These are phyloP conservation scores for Beta lomatogona DNA, from an alignment of 179 eudicot species.

Conservation along the genomic window DNA sequence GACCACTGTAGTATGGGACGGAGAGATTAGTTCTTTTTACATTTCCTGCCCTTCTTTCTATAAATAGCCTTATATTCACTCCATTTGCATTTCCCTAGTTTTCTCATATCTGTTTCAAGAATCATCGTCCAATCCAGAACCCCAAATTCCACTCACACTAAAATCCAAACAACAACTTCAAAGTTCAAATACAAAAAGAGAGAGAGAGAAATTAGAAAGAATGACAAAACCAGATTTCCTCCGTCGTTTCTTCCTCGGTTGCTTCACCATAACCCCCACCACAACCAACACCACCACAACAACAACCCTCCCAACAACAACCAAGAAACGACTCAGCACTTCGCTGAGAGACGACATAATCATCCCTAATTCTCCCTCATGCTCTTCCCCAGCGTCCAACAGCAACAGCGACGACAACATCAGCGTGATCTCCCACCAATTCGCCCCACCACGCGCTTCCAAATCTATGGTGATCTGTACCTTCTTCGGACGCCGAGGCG, in stretches of 20 bases:
- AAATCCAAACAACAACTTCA: background rate
- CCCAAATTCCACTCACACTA: background rate
- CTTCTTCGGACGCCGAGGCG: slow-evolving; percentile 77
- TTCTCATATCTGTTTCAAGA: background rate
- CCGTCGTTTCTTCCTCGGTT: slow-evolving; percentile 71
- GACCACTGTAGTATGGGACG: no score
- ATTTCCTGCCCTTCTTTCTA: background rate
- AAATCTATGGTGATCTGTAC: slow-evolving; percentile 82
- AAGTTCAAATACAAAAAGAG: no score
- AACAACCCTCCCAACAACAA: slow-evolving; percentile 28
- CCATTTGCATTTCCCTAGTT: background rate
- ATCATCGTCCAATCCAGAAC: background rate
- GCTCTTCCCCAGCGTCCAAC: slow-evolving; percentile 23
- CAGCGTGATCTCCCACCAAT: slow-evolving; percentile 14
- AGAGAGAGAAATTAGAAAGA: no score
- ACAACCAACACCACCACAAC: slow-evolving; percentile 18
- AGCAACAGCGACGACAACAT: background rate
- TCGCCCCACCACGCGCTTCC: slow-evolving; percentile 58
- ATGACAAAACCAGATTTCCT: slow-evolving; percentile 69
- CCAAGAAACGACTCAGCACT: slow-evolving; percentile 86
- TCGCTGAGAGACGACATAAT: slow-evolving; percentile 65
- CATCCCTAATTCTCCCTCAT: slow-evolving; percentile 16
- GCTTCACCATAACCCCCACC: slow-evolving; percentile 48
- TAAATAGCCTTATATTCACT: no score
- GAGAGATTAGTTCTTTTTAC: no score